These are phyloP conservation scores for Zygosaccharomyces bailii DNA, from an alignment of 805 yeast species.

Conservation along the genomic window DNA sequence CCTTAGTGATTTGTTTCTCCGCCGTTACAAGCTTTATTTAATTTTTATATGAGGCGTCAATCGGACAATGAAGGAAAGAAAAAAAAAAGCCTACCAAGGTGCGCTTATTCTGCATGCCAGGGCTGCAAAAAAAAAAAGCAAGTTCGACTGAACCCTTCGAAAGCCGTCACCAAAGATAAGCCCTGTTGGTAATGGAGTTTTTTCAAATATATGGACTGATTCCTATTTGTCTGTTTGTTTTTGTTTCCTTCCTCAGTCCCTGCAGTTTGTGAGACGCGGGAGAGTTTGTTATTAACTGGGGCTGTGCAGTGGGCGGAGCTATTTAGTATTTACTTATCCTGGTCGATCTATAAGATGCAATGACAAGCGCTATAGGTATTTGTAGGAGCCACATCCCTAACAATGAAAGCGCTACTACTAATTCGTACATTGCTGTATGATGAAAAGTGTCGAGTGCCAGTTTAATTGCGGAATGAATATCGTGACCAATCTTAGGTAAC, in stretches of 20 bases:
- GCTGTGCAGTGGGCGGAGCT: neutral
- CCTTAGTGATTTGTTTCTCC: neutral
- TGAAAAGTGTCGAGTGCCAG: slow-evolving; percentile 13
- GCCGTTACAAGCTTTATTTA: too few relatives aligned
- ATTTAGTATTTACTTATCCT: slow-evolving; percentile 3
- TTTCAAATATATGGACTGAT: neutral
- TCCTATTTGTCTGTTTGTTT: neutral
- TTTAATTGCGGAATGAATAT: slow-evolving; percentile 14
- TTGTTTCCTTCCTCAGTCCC: neutral
- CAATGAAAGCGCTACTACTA: slow-evolving; percentile 44
- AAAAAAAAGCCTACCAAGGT: neutral
- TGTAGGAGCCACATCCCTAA: slow-evolving; percentile 49
- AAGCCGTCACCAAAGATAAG: too few relatives aligned
- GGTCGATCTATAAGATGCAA: slow-evolving; percentile 9
- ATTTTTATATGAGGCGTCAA: slow-evolving; percentile 6
- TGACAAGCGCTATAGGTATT: slow-evolving; percentile 38
- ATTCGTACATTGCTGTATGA: slow-evolving; percentile 42
- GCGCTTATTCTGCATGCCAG: too few relatives aligned
- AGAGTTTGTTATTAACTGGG: neutral
- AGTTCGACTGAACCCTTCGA: neutral
- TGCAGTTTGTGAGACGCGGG: neutral
- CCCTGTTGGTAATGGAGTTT: too few relatives aligned
- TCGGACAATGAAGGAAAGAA: slow-evolving; percentile 2
- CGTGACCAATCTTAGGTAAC: slow-evolving; percentile 7
- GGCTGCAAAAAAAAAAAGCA: neutral